Base-by-base conservation (phyloP, 257 asterid genomes). In the Salvia rosmarinus region DNA sequence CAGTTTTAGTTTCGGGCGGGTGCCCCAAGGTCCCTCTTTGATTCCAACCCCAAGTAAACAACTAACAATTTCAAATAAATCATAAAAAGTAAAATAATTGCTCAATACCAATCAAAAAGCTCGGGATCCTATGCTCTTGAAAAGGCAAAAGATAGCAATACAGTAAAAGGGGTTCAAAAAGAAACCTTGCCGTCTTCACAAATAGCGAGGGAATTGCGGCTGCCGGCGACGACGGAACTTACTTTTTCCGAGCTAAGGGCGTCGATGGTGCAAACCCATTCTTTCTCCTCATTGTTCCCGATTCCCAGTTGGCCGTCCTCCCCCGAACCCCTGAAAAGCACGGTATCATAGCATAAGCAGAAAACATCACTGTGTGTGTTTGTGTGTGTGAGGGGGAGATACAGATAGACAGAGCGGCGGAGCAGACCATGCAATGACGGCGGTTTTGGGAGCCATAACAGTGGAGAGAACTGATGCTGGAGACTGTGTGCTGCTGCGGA, bases 1-100 rank as follows among this genome's bases (percentile, higher is more conserved):
- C 99, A 9, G 95, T 85, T 79, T 95, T 95, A 61, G 94, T 84
- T 77, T 83, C 96, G 12, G 95, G 89, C 11, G 96, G 95, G 44
- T 95, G 99, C 64, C 99, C 99, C 77, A 95, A 75, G 19, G 99
- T 95, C 71, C 94, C 99, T 81, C 99, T 88, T 71, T 95, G 99
- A 64, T 95, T 95, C 99, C 99, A 95, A 30, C 99, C 99, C 99
- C 99, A 95, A 3, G 99, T 91, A 81, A 95, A 91, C 73, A 95
- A 70, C 99, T 95, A 82, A 6, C 42, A 57, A 79, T 28, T 35
- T 46, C 70, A n/a, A 58, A 51, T 4, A 49, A 8, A 63, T 20
- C 20, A 76, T 59, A 71, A 75, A 61, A 43, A 51, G 9, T 3
- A 30, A 35, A 28, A 47, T 2, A 39, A 42, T 69, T 30, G 56